A percentile compares a stretch with the other conserved stretches of the same genome.
Evolutionary conservation across 2,329 filamentous ascomycete genomes (phyloP).

Genomic region (Exutisphaerella laricina): DNA sequence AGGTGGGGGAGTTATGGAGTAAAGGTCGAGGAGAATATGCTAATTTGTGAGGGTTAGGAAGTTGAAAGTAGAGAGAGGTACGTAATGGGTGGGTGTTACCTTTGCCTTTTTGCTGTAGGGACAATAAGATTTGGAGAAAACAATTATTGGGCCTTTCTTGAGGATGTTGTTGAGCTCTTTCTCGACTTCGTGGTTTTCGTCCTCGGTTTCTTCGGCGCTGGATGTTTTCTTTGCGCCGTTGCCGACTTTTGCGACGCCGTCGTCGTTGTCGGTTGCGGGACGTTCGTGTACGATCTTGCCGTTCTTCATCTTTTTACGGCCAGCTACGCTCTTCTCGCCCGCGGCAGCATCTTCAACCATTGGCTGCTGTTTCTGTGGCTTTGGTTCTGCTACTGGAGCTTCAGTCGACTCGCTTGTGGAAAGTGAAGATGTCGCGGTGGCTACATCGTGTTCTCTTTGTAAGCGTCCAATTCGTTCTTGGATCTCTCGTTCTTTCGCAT

Average conservation of each 20-base stretch:
- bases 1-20: slow-evolving; percentile 74
- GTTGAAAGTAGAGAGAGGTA: too few species aligned
- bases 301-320: slow-evolving; percentile 48
- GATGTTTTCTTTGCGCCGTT: slow-evolving; percentile 36
- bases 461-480: slow-evolving; percentile 27
- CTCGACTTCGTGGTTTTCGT: slow-evolving; percentile 54
- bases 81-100: too few species aligned
- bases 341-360: slow-evolving; percentile 48
- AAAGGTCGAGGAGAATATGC: slow-evolving; percentile 72
- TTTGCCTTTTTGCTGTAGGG: slow-evolving; percentile 83
- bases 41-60: slow-evolving; percentile 6
- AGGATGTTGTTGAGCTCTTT: slow-evolving; percentile 41
- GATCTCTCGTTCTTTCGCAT: slow-evolving; percentile 26
- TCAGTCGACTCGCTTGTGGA: slow-evolving; percentile 10
- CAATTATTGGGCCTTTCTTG: slow-evolving; percentile 46
- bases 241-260: slow-evolving; percentile 43
- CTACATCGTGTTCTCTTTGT: slow-evolving; percentile 31
- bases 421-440: slow-evolving; percentile 18
- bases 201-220: slow-evolving; percentile 31
- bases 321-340: slow-evolving; percentile 42
- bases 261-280: slow-evolving; percentile 34
- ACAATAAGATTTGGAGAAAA: slow-evolving; percentile 95
- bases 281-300: slow-evolving; percentile 31
- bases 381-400: slow-evolving; percentile 28
- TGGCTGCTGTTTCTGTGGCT: slow-evolving; percentile 58